These are phyloP conservation scores for Porogramme epimiltina DNA, from an alignment of 1,284 basidiomycete species.

Conservation along the genomic window DNA sequence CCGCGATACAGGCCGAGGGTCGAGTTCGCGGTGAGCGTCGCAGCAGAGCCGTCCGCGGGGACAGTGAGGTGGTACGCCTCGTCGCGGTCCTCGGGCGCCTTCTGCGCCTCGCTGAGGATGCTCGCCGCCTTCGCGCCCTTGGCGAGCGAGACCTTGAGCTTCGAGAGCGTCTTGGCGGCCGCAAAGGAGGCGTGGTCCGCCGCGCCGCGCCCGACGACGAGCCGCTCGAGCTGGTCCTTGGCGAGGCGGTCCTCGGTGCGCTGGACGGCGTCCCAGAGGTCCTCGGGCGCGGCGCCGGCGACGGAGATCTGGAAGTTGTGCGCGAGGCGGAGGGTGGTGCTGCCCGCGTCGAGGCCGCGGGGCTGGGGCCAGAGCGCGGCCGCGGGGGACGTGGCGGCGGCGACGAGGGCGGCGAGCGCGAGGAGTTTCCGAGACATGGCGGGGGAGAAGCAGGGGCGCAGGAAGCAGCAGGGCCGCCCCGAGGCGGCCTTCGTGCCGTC, in stretches of 20 bases:
- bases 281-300: conserved; percentile 38
- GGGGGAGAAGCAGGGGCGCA: background rate
- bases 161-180: conserved; percentile 29
- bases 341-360: conserved; percentile 48
- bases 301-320: conserved; percentile 47
- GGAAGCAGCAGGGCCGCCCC: background rate
- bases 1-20: conserved; percentile 81
- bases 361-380: conserved; percentile 68
- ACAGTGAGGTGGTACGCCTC: conserved; percentile 72
- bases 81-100: conserved; percentile 52
- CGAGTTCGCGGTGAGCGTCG: conserved; percentile 67
- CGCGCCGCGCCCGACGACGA: conserved; percentile 52
- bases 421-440: conserved; percentile 23
- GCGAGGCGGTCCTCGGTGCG: conserved; percentile 41
- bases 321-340: conserved; percentile 51
- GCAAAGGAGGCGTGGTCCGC: conserved; percentile 37
- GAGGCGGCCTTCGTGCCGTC: background rate
- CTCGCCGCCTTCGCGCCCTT: conserved; percentile 34
- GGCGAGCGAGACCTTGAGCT: conserved; percentile 45
- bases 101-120: conserved; percentile 59
- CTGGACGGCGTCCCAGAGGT: conserved; percentile 47
- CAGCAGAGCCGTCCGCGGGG: conserved; percentile 59
- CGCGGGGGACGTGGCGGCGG: conserved; percentile 22
- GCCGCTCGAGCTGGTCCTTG: conserved; percentile 46
- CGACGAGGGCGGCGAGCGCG: conserved; percentile 26